Conservation (phyloP, 768 basidiomycete genomes). For the Hygrophorus pudorinus region DNA sequence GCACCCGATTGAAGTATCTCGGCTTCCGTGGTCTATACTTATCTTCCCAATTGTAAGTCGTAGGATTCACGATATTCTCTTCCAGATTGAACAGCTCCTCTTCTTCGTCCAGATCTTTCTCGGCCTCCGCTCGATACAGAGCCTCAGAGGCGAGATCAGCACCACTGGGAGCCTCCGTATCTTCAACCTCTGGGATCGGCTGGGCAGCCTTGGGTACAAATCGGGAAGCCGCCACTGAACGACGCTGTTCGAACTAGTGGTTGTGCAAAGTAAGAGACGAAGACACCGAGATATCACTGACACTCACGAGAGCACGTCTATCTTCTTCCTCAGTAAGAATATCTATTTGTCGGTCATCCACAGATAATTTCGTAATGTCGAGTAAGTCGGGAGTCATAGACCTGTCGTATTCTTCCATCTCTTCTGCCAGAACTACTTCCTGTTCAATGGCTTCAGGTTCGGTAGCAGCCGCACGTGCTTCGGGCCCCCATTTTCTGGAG, state of each 20-base stretch:
- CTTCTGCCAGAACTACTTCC: slow-evolving; percentile 37
- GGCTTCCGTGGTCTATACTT: slow-evolving; percentile 97
- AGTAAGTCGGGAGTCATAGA: slow-evolving; percentile 80
- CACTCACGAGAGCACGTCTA: slow-evolving; percentile 49
- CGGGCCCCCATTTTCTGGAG: slow-evolving; percentile 26
- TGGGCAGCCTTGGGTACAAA: slow-evolving; percentile 76
- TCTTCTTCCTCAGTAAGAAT: slow-evolving; percentile 66
- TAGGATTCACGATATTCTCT: slow-evolving; percentile 74
- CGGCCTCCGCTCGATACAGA: slow-evolving; percentile 83
- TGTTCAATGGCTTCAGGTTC: slow-evolving; percentile 21
- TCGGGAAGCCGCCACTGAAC: slow-evolving; percentile 70
- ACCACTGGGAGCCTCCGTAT: slow-evolving; percentile 48
- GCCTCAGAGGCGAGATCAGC: slow-evolving; percentile 84
- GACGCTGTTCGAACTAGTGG: slow-evolving; percentile 66
- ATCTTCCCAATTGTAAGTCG: slow-evolving; percentile 96
- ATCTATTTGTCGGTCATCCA: slow-evolving; percentile 76
- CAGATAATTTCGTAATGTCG: slow-evolving; percentile 56
- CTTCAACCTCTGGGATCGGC: slow-evolving; percentile 44
- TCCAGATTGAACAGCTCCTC: slow-evolving; percentile 94
- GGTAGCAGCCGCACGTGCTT: slow-evolving; percentile 19
- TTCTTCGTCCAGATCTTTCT: slow-evolving; percentile 89
- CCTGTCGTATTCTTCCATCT: slow-evolving; percentile 71
- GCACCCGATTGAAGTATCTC: slow-evolving; percentile 96
- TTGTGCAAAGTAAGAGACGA: slow-evolving; percentile 4
- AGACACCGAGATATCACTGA: slow-evolving; percentile 4